A percentile compares a stretch with the other conserved stretches of the same genome.
Evolutionary conservation across 108 stramenopile genomes (phyloP).

Genomic region (Fistulifera pelliculosa): DNA sequence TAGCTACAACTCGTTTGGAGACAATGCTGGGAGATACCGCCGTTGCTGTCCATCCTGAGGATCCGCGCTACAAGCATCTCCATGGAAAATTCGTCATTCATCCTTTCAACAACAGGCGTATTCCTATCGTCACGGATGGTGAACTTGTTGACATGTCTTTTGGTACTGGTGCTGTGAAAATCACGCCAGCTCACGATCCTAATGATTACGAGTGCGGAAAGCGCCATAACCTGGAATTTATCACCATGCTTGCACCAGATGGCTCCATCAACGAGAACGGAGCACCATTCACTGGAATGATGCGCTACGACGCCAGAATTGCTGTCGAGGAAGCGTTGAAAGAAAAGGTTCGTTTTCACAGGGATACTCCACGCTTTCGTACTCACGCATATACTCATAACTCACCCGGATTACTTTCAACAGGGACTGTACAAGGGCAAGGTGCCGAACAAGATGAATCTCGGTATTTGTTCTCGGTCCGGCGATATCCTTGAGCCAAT

Average conservation of each 20-base stretch:
- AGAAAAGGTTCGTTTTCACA: slow-evolving; percentile 42
- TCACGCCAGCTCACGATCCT: slow-evolving; percentile 98
- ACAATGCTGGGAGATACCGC: slow-evolving; percentile 99
- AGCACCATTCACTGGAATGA: slow-evolving; percentile 89
- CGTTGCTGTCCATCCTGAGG: slow-evolving; percentile 97
- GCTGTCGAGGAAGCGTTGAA: slow-evolving; percentile 93
- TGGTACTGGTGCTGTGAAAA: slow-evolving; percentile 99
- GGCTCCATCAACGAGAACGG: slow-evolving; percentile 90
- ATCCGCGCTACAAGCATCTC: slow-evolving; percentile 93
- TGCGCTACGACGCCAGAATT: slow-evolving; percentile 96
- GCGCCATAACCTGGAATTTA: slow-evolving; percentile 91
- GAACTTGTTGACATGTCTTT: slow-evolving; percentile 96
- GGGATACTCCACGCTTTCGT: not conserved
- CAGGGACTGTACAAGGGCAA: slow-evolving; percentile 90
- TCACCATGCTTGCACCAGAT: slow-evolving; percentile 82
- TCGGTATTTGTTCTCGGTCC: slow-evolving; percentile 93
- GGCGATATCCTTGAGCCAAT: slow-evolving; percentile 98
- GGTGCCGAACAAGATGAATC: slow-evolving; percentile 93
- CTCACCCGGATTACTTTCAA: not conserved
- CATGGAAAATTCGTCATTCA: slow-evolving; percentile 94
- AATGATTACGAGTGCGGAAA: slow-evolving; percentile 99
- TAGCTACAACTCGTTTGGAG: slow-evolving; percentile 99
- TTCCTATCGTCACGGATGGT: slow-evolving; percentile 91
- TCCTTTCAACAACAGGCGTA: slow-evolving; percentile 91
- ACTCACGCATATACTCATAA: not conserved